These are phyloP conservation scores for Perilla frutescens DNA, from an alignment of 257 asterid genomes.

Conservation along the genomic window DNA sequence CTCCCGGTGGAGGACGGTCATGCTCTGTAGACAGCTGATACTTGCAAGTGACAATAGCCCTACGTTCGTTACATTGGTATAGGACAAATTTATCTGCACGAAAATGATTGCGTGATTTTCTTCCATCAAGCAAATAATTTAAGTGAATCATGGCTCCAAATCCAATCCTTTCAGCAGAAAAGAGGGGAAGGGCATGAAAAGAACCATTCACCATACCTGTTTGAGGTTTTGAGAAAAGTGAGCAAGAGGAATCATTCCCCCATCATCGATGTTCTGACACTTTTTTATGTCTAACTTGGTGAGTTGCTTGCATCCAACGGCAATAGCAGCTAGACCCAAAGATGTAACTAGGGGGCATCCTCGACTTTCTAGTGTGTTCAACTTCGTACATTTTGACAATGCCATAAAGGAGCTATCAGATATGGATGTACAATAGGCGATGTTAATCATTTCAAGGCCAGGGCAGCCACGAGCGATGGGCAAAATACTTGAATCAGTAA, in stretches of 20 bases:
- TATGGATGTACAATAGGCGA: constrained; percentile 66
- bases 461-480: constrained; percentile 74
- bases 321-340: constrained; percentile 71
- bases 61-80: constrained; percentile 69
- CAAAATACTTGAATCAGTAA: constrained; percentile 64
- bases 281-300: constrained; percentile 74
- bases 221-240: constrained; percentile 80
- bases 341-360: constrained; percentile 81
- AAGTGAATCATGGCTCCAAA: no score
- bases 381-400: constrained; percentile 69
- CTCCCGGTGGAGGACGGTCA: constrained; percentile 64
- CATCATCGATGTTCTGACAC: constrained; percentile 68
- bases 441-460: constrained; percentile 70
- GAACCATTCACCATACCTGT: constrained; percentile 54
- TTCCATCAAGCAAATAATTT: no score
- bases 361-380: constrained; percentile 75
- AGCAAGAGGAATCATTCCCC: constrained; percentile 81
- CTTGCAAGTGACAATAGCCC: constrained; percentile 81
- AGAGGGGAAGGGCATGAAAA: neutral
- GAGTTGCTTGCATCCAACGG: constrained; percentile 77
- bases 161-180: neutral
- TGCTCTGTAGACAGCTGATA: constrained; percentile 76
- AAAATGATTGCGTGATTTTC: constrained; percentile 49
- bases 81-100: constrained; percentile 78
- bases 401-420: constrained; percentile 67